A percentile compares a stretch with the other conserved stretches of the same genome.
Conservation (phyloP, 352 stramenopile species). For the Globisporangium uncinulatum region DNA sequence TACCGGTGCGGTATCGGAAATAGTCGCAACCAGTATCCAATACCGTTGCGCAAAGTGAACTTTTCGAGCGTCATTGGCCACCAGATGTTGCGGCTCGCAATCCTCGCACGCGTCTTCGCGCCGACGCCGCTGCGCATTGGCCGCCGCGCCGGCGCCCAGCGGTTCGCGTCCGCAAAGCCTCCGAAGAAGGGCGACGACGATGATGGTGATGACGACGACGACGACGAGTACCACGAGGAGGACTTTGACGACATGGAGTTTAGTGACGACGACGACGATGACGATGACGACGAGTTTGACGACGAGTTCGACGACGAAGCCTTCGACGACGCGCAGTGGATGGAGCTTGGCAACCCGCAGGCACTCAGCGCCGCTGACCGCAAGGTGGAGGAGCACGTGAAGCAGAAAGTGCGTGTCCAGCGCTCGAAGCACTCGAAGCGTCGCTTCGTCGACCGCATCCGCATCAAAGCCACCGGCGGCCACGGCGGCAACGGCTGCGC, state of each 20-base stretch:
- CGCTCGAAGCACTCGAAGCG: constrained; percentile 84
- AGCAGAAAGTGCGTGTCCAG: constrained; percentile 81
- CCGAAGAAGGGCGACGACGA: constrained; percentile 14
- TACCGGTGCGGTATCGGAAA: too few species aligned
- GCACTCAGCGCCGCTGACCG: constrained; percentile 21
- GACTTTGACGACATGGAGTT: constrained; percentile 38
- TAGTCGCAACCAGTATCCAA: too few species aligned
- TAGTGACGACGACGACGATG: constrained; percentile 33
- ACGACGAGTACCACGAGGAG: constrained; percentile 37
- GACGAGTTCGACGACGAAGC: constrained; percentile 16
- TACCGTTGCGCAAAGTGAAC: too few species aligned
- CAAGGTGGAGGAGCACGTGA: constrained; percentile 76
- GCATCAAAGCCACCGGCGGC: constrained; percentile 83
- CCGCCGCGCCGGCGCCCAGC: constrained; percentile 17
- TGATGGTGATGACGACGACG: constrained; percentile 26
- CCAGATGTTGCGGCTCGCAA: constrained; percentile 52
- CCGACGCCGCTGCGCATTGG: constrained; percentile 30
- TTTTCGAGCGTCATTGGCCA: too few species aligned
- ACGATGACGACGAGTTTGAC: constrained; percentile 22
- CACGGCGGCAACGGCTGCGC: constrained; percentile 86
- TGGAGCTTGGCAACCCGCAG: constrained; percentile 11
- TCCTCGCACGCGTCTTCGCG: constrained; percentile 42
- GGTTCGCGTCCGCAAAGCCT: constrained; percentile 8
- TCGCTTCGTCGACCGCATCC: constrained; percentile 88
- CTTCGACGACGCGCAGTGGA: constrained; percentile 10